Base-by-base conservation (phyloP, 805 yeast species). In the Lipomyces sp. region DNA sequence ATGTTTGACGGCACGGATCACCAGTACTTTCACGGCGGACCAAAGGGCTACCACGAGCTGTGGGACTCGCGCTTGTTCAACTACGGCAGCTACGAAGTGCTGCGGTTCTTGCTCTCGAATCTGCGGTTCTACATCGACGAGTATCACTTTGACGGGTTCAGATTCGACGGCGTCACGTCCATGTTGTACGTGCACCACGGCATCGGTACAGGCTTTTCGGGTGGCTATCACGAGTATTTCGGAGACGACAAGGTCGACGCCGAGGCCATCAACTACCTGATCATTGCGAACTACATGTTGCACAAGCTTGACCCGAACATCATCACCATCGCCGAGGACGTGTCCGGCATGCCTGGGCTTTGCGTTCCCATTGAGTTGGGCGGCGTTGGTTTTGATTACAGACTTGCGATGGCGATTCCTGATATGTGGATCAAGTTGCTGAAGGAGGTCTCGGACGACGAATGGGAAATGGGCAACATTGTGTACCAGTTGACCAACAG, bases 361-460 rank as follows among this genome's bases (percentile, higher is more conserved):
- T 91, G 98, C 68, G 68, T 86, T 49, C 82, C 93, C 4, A 75
- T 86, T 44, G 45, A 60, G 0, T 65, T 72, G 22, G 98, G 98
- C 43, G 98, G 98, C 50, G 82, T 85, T 55, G 98, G 97, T 0
- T 91, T 91, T 63, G 93, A 90, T 66, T 91, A 91, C 68, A 76
- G 98, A 57, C 74, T 91, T 47, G 93, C 95, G 1, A 91, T 91
- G 98, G 97, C 98, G 1, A 75, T 91, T 53, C 98, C 98, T 3
- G 98, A 91, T 68, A 91, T 91, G 98, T 91, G 98, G 98, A 91
- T 91, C 71, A 93, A 93, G 68, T 69, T 89, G 42, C 71, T 91
- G 61, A 91, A 93, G 66, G 97, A 90, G 65, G 71, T 76, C 52
- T 64, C 70, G 39, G 98, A 91, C 68, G 96, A 90, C 54, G 84